Base-by-base conservation (phyloP, 2,329 filamentous ascomycete species). In the Aspergillus sp. region DNA sequence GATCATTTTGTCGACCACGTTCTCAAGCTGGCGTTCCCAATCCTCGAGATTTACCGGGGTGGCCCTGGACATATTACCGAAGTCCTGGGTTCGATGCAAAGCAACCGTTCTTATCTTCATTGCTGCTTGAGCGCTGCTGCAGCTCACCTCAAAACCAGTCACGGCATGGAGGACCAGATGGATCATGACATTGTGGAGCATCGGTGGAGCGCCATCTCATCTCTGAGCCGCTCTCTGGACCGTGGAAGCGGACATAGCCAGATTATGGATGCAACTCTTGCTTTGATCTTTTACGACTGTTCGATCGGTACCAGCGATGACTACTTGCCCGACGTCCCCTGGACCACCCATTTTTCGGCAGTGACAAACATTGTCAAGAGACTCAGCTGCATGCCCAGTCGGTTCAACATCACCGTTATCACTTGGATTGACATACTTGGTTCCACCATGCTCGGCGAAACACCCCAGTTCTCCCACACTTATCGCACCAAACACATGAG, bases 401-500 rank as follows among this genome's bases (percentile, higher is more conserved):
- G 22, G 22, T 96, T 97, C 85, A 96, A 93, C 83, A 96, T 97
- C 90, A 92, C 91, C 12, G 47, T 75, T 0, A 90, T 91, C 10
- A 83, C 92, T 7, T 98, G 94, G 95, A 96, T 98, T 69, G 94
- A 99, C 76, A 97, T 99, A 66, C 85, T 98, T 26, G 95, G 94
- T 62, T 88, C 93, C 2, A 96, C 94, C 10, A 96, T 99, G 88
- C 84, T 90, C 62, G 93, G 93, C 18, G 85, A 86, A 57, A 89
- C 92, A 6, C 95, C 95, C 4, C 85, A 86, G 4, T 97, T 97
- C 71, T 91, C 94, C 5, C 90, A 97, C 78, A 91, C 90, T 9
- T 98, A 98, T 78, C 89, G 95, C 51, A 89, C 94, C 74, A 96
- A 96, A 82, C 91, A 96, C 74, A 84, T 96, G 52, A 79, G 74